Percentiles rank a stretch among this genome's conserved stretches.
phyloP scores from a whole-genome alignment of 805 yeast genomes.

The Candida takata region DNA sequence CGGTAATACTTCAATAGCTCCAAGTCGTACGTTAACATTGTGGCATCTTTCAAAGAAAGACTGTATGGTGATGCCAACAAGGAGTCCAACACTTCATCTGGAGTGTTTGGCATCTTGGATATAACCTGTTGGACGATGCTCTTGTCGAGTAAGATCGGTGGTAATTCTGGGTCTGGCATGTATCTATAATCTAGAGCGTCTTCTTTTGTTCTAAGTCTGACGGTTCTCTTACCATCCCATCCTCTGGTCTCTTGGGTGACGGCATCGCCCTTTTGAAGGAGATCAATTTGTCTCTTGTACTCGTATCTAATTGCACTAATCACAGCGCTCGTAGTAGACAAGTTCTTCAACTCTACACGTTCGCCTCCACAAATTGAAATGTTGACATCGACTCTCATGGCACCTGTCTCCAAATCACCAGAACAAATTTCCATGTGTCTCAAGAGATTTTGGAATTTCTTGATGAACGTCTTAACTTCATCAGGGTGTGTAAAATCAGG shows the following conservation, averaged over 20 bases:
- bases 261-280: constrained; percentile 31
- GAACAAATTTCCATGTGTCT: constrained; percentile 67
- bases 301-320: constrained; percentile 69
- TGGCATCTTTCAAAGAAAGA: constrained; percentile 68
- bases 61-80: constrained; percentile 44
- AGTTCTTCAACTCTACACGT: constrained; percentile 83
- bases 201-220: constrained; percentile 69
- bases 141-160: constrained; percentile 42
- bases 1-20: constrained; percentile 48
- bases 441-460: constrained; percentile 69
- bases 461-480: constrained; percentile 72
- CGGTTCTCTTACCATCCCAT: constrained; percentile 78
- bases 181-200: constrained; percentile 81
- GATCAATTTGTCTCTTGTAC: constrained; percentile 56
- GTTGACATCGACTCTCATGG: constrained; percentile 92
- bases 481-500: constrained; percentile 71
- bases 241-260: constrained; percentile 68
- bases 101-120: constrained; percentile 44
- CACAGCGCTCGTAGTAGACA: constrained; percentile 79
- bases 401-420: constrained; percentile 91
- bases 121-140: constrained; percentile 36
- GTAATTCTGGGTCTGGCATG: constrained; percentile 91
- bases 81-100: constrained; percentile 47
- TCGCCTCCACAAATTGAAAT: constrained; percentile 68
- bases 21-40: constrained; percentile 49